Evolutionary conservation across 176 grass and related monocot genomes (phyloP).

Genomic region (Metroxylon sagu): DNA sequence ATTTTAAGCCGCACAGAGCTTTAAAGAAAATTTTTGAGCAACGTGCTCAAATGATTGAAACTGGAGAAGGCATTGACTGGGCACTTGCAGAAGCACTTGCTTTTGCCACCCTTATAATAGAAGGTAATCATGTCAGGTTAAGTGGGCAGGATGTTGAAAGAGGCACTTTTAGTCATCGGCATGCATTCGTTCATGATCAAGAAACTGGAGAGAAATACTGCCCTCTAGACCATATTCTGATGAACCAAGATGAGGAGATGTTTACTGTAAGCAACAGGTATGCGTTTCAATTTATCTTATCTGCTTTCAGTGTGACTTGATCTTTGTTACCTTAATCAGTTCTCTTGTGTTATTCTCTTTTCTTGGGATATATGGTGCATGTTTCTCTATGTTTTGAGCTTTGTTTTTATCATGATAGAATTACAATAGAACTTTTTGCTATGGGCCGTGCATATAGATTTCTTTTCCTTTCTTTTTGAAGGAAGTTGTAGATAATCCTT

Average conservation of each 20-base stretch:
- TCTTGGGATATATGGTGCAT: too few relatives aligned
- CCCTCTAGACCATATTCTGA: slow-evolving; percentile 19
- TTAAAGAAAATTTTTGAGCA: slow-evolving; percentile 19
- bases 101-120: slow-evolving; percentile 20
- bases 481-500: too few relatives aligned
- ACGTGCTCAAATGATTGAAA: slow-evolving; percentile 24
- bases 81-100: slow-evolving; percentile 15
- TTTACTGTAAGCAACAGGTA: slow-evolving; percentile 26
- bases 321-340: too few relatives aligned
- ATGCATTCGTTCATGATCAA: slow-evolving; percentile 18
- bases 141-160: slow-evolving; percentile 25
- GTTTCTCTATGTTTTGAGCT: too few relatives aligned
- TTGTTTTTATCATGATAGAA: too few relatives aligned
- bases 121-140: slow-evolving; percentile 23
- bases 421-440: too few relatives aligned
- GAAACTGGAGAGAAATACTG: slow-evolving; percentile 17
- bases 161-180: slow-evolving; percentile 21
- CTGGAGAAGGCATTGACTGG: slow-evolving; percentile 23
- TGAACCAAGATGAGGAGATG: slow-evolving; percentile 24
- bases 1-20: slow-evolving; percentile 22
- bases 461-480: too few relatives aligned
- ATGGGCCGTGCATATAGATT: too few relatives aligned
- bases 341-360: too few relatives aligned
- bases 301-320: background rate
- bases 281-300: background rate